Evolutionary conservation across 768 basidiomycete species (phyloP), one percentile per base, ranked within the genome.

Genomic region (Tulasnella sp.): DNA sequence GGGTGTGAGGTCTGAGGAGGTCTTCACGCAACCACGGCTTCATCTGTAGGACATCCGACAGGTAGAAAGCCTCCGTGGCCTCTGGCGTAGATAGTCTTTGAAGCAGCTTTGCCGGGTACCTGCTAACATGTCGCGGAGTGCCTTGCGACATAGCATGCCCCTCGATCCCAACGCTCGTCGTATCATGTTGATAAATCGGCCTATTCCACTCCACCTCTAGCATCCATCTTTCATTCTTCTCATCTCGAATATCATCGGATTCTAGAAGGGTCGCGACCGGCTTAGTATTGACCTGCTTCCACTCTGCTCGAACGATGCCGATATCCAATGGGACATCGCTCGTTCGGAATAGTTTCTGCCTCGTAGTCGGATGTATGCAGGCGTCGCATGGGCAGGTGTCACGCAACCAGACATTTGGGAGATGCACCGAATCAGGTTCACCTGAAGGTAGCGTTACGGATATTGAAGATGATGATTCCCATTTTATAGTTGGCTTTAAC

Each of bases 371-470:
- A 65, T 96, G 88, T 8, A 94, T 70, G 64, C 86, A 93, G 1
- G 72, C 66, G 0, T 80, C 72, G 43, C 86, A 90, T 60, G 79
- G 81, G 65, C 92, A 96, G 0, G 86, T 79, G 67, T 97, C 93
- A 23, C 92, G 82, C 9, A 98, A 78, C 84, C 89, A 93, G 56
- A 81, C 71, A 66, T 79, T 83, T 0, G 86, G 78, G 64, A 88
- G 82, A 9, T 71, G 47, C 24, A 56, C 58, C 23, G 48, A 52
- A 48, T 43, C 23, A 15, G 51, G 55, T 51, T 49, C 54, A 24
- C n/a, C 38, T 23, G 53, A 53, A 2, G 59, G 58, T 21, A 50
- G 47, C 26, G 42, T 56, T 32, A 34, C 50, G 23, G 30, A 51
- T 13, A 1, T 5, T 15, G 34, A 38, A 15, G 34, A 38, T 15